Evolutionary conservation across 495 filamentous ascomycete species (phyloP), one percentile per base, ranked within the genome.

Genomic region (Penicillium soppii): DNA sequence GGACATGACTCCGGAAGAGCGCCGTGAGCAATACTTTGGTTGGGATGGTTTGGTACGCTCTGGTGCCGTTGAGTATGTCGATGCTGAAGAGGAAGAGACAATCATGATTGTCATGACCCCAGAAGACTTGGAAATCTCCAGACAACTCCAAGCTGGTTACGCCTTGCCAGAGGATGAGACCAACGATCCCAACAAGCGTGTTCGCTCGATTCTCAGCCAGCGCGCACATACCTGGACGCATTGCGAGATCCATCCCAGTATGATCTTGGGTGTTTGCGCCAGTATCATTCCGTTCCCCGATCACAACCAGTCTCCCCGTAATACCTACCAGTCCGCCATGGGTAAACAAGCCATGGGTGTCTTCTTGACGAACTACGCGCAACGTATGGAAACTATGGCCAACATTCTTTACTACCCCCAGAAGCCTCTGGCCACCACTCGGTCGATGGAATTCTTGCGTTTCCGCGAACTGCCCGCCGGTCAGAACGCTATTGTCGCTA

Each of bases 311-410:
- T 96, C 91, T 50, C 94, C 94, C 53, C 82, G 95, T 85, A 97
- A 97, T 66, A 99, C 94, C 4, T 97, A 97, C 72, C 95, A 99
- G 65, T 96, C 94, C 59, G 94, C 94, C 62, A 99, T 99, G 94
- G 94, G 94, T 73, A 99, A 99, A 74, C 94, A 99, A 79, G 94
- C 94, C 41, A 99, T 99, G 95, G 94, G 94, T 61, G 90, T 97
- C 49, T 96, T 95, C 77, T 80, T 97, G 29, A 97, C 95, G 10
- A 99, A 97, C 63, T 97, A 91, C 63, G 81, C 87, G 20, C 85
- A 91, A 50, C 90, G 94, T 47, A 97, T 97, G 94, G 94, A 99
- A 60, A 99, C 94, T 13, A 97, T 99, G 94, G 87, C 90, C 40
- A 97, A 99, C 60, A 95, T 97, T 63, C 85, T 99, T 9, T 97